Base-by-base conservation (phyloP, 2,329 filamentous ascomycete species). In the Pseudogymnoascus sp. region DNA sequence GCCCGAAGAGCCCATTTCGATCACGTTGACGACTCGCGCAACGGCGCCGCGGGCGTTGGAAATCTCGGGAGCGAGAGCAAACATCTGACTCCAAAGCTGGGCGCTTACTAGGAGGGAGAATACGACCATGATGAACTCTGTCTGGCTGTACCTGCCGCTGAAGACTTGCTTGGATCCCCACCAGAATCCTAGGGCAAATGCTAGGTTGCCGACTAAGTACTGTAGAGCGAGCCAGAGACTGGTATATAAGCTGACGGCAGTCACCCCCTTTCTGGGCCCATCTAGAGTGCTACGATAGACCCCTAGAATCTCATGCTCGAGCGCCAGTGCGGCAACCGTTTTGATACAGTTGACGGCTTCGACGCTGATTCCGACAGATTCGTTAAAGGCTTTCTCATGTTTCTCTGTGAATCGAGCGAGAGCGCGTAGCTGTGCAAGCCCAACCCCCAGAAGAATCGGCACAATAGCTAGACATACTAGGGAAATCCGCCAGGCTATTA, bases 401-500 rank as follows among this genome's bases (percentile, higher is more conserved):
- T 83, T 80, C 63, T 83, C 80, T 64, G 90, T 84, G 62, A 87
- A 88, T 41, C 81, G 79, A 2, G 83, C 81, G 1, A 90, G 80
- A 3, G 86, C 80, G 2, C 81, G 81, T 11, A 91, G 79, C 68
- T 89, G 84, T 84, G 91, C 85, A 66, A 89, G 80, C 0, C 89
- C 88, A 0, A 87, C 81, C 2, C 85, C 87, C 0, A 92, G 79
- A 6, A 91, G 81, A 21, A 92, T 76, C 0, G 89, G 89, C 0
- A 92, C 84, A 6, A 84, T 79, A 0, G 87, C 82, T 2, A 92
- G 77, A 65, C 86, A 89, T 4, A 91, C 88, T 8, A 92, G 73
- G 0, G 88, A 88, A 65, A 92, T 90, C 70, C 84, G 88, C 89
- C 89, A 92, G 3, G 86, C 86, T 60, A 92, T 79, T 60, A 90